Conservation (phyloP, 129 eudicot genomes). For the Cynara cardunculus region DNA sequence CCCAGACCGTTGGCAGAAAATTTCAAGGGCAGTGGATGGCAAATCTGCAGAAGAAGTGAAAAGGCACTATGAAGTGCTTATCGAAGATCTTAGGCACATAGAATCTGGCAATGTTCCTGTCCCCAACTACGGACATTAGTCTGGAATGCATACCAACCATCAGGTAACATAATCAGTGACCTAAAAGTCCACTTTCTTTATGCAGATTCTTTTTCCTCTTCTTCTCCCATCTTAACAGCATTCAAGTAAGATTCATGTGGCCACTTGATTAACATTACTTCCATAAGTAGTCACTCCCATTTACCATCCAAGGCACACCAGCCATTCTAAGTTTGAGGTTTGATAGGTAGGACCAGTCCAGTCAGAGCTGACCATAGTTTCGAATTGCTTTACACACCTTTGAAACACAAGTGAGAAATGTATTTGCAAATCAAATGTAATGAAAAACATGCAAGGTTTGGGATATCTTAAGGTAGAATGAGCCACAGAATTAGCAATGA, state of each 20-base stretch:
- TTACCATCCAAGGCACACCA: too few relatives aligned
- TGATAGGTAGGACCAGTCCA: too few relatives aligned
- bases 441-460: too few relatives aligned
- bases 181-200: neutral
- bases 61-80: conserved; percentile 65
- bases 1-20: conserved; percentile 74
- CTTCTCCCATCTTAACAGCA: too few relatives aligned
- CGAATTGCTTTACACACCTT: too few relatives aligned
- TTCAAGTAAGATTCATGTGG: neutral
- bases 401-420: too few relatives aligned
- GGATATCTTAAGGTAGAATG: too few relatives aligned
- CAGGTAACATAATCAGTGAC: conserved; percentile 17
- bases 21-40: conserved; percentile 67
- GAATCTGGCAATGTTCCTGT: conserved; percentile 70
- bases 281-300: too few relatives aligned
- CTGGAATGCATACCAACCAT: conserved; percentile 5
- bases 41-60: conserved; percentile 77
- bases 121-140: conserved; percentile 46
- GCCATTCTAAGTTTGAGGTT: too few relatives aligned
- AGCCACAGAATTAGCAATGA: too few relatives aligned
- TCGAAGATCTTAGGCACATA: conserved; percentile 64
- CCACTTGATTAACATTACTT: neutral
- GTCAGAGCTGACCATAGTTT: too few relatives aligned
- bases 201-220: neutral
- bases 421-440: too few relatives aligned